Base-by-base conservation (phyloP, 345 rosid species). In the Pugionium dolabratum region DNA sequence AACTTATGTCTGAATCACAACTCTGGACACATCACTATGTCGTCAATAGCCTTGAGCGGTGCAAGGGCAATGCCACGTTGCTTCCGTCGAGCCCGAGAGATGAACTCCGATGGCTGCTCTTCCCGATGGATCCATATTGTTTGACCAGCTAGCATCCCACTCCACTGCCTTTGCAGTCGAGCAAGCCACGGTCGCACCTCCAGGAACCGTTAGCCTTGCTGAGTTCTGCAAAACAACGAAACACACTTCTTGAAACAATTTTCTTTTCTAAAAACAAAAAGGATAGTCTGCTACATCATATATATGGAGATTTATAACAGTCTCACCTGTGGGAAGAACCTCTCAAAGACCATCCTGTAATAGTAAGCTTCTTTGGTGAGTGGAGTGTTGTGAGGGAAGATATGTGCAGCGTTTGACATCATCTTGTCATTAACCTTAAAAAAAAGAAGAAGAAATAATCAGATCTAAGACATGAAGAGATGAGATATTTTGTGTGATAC, bases 101-200 rank as follows among this genome's bases (percentile, higher is more conserved):
- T 93, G 97, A 40, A 93, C 97, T 53, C 97, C 98, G 2, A 82
- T 46, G 7, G 97, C 98, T 5, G 97, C 98, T 74, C 98, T 70
- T 48, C 98, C 97, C 0, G 98, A 93, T n/a, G 98, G 98, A 45
- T 93, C 98, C 3, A 93, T 89, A 58, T 93, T 93, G 45, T 77
- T 82, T 6, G 89, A 81, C 98, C 98, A 90, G 1, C 83, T 57
- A 30, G 83, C 86, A 34, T 93, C 97, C 96, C 98, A 93, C 50
- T 87, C 96, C 0, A 90, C 75, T 18, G 98, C 97, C 62, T 84
- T 90, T 0, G 91, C 96, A 0, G 98, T 88, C 83, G 96, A 87
- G 75, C 97, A 93, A 2, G 98, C 98, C 32, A 90, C 72, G 27
- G 87, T 93, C 0, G 97, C 82, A 69, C 98, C 98, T 71, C 98